These are phyloP conservation scores for Paramecium primaurelia DNA, from an alignment of 73 alveolate species.

Conservation along the genomic window DNA sequence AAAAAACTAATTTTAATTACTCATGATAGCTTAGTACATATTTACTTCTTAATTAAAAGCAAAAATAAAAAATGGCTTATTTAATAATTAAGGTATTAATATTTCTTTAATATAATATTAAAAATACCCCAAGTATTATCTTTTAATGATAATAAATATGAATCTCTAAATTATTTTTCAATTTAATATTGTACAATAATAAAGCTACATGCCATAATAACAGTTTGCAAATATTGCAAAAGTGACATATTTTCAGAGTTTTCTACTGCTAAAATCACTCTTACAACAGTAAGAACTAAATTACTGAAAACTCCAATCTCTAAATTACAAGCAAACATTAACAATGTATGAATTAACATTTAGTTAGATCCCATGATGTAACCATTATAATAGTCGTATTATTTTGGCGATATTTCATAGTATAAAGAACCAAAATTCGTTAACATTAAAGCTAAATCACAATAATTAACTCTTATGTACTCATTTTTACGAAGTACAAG, in stretches of 20 bases:
- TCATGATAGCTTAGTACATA: neutral
- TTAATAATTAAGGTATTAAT: neutral
- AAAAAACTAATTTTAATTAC: neutral
- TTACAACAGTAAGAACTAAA: neutral
- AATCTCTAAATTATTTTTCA: neutral
- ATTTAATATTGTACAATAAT: neutral
- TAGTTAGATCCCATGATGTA: neutral
- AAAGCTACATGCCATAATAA: neutral
- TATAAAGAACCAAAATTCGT: neutral
- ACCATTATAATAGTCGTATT: neutral
- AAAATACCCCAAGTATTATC: slow-evolving; percentile 1
- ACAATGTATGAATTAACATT: neutral
- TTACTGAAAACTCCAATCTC: neutral
- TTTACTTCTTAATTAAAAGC: neutral
- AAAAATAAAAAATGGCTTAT: neutral
- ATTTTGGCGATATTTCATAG: neutral
- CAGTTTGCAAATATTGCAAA: neutral
- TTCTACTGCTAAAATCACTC: neutral
- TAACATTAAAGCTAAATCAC: neutral
- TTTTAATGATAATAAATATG: neutral
- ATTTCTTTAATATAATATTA: neutral
- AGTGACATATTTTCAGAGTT: neutral
- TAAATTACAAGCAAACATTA: neutral
- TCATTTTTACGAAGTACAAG: neutral
- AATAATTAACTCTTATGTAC: neutral